Evolutionary conservation across 176 grass and related monocot species (phyloP).

Genomic region (Poa annua): DNA sequence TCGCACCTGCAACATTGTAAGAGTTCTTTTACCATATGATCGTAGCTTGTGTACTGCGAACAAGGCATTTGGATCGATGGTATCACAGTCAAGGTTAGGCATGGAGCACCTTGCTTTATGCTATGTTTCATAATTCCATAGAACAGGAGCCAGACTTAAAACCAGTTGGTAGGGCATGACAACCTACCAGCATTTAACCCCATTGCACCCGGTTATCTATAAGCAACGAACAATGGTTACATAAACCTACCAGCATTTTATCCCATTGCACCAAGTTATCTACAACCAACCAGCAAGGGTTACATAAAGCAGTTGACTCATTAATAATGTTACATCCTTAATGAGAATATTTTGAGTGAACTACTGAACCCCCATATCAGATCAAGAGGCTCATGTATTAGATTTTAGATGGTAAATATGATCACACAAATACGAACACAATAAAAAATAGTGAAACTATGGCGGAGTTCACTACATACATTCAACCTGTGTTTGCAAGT

Average conservation of each 20-base stretch:
- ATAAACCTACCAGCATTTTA: no score
- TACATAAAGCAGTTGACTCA: background rate
- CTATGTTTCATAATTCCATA: background rate
- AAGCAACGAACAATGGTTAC: constrained; percentile 25
- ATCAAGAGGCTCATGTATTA: background rate
- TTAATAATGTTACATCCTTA: background rate
- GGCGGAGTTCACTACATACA: background rate
- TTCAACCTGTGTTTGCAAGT: background rate
- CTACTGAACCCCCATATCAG: background rate
- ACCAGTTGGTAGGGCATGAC: background rate
- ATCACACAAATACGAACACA: background rate
- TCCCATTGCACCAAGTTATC: background rate
- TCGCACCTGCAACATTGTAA: constrained; percentile 1
- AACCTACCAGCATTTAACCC: constrained; percentile 1
- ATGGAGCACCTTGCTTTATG: background rate
- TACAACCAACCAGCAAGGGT: constrained; percentile 19
- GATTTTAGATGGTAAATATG: background rate
- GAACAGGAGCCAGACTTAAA: constrained; percentile 24
- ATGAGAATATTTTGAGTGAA: background rate
- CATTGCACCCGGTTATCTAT: background rate
- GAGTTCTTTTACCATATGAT: background rate
- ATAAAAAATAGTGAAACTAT: no score
- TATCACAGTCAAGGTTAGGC: background rate
- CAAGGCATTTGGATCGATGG: background rate
- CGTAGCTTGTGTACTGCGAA: background rate